phyloP scores from a whole-genome alignment of 176 grass and related monocot genomes.

The Secale cereale region DNA sequence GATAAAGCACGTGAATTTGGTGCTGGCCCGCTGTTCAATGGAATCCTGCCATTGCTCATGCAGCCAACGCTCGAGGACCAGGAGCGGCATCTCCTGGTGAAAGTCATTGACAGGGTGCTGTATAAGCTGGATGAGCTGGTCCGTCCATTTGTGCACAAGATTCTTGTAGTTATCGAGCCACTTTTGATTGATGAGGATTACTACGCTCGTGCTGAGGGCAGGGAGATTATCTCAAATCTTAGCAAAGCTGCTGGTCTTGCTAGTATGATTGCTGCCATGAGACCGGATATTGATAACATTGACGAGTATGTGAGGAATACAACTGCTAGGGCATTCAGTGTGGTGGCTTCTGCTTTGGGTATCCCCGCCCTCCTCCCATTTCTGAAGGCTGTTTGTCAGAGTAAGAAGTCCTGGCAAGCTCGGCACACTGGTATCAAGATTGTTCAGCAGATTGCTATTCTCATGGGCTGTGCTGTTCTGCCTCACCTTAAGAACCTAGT shows the following conservation, averaged over 20 bases:
- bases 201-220: slow-evolving; percentile 91
- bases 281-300: slow-evolving; percentile 94
- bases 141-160: slow-evolving; percentile 93
- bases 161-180: slow-evolving; percentile 90
- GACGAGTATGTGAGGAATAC: slow-evolving; percentile 99
- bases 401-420: slow-evolving; percentile 84
- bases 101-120: slow-evolving; percentile 92
- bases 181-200: slow-evolving; percentile 97
- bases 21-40: slow-evolving; percentile 86
- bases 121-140: slow-evolving; percentile 97
- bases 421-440: slow-evolving; percentile 97
- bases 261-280: slow-evolving; percentile 93
- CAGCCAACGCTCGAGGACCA: slow-evolving; percentile 92
- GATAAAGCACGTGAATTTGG: slow-evolving; percentile 85
- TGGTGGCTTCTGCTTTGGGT: slow-evolving; percentile 89
- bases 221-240: slow-evolving; percentile 96
- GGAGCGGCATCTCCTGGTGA: slow-evolving; percentile 92
- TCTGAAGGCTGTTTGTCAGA: slow-evolving; percentile 51
- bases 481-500: slow-evolving; percentile 88
- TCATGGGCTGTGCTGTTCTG: slow-evolving; percentile 92
- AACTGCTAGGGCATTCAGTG: slow-evolving; percentile 90
- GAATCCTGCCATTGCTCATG: slow-evolving; percentile 94
- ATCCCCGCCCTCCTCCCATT: slow-evolving; percentile 79
- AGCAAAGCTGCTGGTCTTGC: slow-evolving; percentile 96
- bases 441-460: slow-evolving; percentile 94